Percentiles rank a stretch among this genome's conserved stretches.
Conservation (phyloP, 306 rosid species). For the Dalbergia cultrata region DNA sequence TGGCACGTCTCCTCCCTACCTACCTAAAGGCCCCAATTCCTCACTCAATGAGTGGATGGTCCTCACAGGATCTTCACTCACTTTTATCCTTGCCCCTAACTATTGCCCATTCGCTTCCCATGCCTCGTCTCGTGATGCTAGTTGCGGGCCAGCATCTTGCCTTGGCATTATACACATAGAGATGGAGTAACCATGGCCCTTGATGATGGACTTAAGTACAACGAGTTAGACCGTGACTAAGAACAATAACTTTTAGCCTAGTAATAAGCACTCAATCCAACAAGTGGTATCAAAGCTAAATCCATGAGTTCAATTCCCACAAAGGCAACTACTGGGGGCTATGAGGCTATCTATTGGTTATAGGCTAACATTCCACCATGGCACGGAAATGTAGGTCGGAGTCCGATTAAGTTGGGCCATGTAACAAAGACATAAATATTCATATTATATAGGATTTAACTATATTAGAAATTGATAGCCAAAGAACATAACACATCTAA, state of each 20-base stretch:
- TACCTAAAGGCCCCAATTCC: not conserved
- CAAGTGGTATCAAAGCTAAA: no score
- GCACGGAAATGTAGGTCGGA: not conserved
- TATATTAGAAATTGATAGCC: no score
- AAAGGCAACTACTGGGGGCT: not conserved
- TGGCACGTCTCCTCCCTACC: not conserved
- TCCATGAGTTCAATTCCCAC: not conserved
- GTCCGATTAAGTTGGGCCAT: not conserved
- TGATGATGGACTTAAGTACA: not conserved
- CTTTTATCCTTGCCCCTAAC: not conserved
- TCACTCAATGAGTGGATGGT: not conserved
- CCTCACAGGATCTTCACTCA: not conserved
- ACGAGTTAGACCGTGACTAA: not conserved
- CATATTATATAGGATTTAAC: no score
- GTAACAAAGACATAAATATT: no score
- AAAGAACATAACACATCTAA: no score
- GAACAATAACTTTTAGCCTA: not conserved
- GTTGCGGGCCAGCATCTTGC: not conserved
- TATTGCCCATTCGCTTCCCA: not conserved
- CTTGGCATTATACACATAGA: not conserved
- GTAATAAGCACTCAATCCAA: not conserved
- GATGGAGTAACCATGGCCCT: not conserved
- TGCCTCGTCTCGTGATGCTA: not conserved
- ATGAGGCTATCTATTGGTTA: not conserved
- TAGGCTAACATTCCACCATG: not conserved